Evolutionary conservation across 2,329 filamentous ascomycete species (phyloP).

Genomic region (Calonectria pteridis): DNA sequence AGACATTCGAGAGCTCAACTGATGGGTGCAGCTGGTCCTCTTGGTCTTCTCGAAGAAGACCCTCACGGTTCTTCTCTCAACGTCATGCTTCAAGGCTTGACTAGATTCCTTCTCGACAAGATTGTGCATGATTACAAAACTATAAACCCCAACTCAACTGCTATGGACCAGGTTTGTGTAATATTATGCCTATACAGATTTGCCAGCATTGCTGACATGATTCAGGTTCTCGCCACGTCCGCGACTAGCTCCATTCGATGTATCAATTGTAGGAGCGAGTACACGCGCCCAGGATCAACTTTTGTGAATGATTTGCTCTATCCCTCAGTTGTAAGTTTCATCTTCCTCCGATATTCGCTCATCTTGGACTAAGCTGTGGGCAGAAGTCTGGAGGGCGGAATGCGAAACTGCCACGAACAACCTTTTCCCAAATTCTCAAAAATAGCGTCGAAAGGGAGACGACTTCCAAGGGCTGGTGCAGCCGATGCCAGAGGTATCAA

Average conservation of each 20-base stretch:
- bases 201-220: neutral
- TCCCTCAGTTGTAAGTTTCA: conserved; percentile 59
- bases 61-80: conserved; percentile 79
- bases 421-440: conserved; percentile 93
- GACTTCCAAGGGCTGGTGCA: conserved; percentile 93
- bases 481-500: conserved; percentile 90
- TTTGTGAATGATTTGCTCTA: conserved; percentile 91
- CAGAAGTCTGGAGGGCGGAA: conserved; percentile 64
- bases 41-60: conserved; percentile 89
- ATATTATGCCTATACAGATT: neutral
- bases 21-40: conserved; percentile 68
- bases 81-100: conserved; percentile 86
- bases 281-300: conserved; percentile 80
- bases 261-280: conserved; percentile 89
- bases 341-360: neutral
- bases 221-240: conserved; percentile 72
- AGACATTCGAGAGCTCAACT: conserved; percentile 21
- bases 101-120: conserved; percentile 86
- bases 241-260: conserved; percentile 84
- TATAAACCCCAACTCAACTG: conserved; percentile 70
- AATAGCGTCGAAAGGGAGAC: conserved; percentile 91
- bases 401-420: conserved; percentile 66
- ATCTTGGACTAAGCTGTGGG: conserved; percentile 16
- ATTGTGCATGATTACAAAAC: conserved; percentile 82
- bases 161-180: conserved; percentile 74